phyloP scores from a whole-genome alignment of 129 eudicot species.

The Arctium minus region DNA sequence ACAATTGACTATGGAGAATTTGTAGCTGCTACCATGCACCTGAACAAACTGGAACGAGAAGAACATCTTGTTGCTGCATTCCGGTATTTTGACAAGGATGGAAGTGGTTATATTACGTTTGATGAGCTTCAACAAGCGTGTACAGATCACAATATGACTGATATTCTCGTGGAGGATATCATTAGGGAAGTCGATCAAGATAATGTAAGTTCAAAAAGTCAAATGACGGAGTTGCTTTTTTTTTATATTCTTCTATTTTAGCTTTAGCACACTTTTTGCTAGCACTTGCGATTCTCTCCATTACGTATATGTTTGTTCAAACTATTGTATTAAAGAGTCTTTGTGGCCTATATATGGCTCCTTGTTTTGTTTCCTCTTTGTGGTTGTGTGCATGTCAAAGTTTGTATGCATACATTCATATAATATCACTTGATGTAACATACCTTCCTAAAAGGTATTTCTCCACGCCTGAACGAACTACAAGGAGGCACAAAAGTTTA shows the following conservation, averaged over 20 bases:
- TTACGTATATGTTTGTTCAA: background rate
- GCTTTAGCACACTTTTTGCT: background rate
- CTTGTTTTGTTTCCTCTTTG: too few relatives aligned
- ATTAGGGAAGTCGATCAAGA: constrained; percentile 91
- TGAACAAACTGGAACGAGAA: constrained; percentile 45
- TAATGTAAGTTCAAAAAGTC: constrained; percentile 57
- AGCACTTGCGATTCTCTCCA: background rate
- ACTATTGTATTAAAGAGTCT: background rate
- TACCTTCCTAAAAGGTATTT: too few relatives aligned
- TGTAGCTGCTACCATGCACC: constrained; percentile 47
- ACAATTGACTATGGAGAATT: constrained; percentile 66
- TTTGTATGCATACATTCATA: too few relatives aligned
- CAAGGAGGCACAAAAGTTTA: too few relatives aligned
- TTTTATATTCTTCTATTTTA: background rate
- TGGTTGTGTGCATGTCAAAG: too few relatives aligned
- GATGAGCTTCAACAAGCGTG: constrained; percentile 99
- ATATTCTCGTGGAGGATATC: constrained; percentile 68
- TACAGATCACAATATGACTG: constrained; percentile 66
- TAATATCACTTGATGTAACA: too few relatives aligned
- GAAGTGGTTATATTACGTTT: constrained; percentile 50
- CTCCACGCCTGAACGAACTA: too few relatives aligned
- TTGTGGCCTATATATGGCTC: background rate
- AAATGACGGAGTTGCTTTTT: background rate
- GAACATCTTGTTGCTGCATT: constrained; percentile 48
- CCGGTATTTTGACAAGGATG: constrained; percentile 47